Base-by-base conservation (phyloP, 768 basidiomycete species). In the Asterophora lycoperdoides region DNA sequence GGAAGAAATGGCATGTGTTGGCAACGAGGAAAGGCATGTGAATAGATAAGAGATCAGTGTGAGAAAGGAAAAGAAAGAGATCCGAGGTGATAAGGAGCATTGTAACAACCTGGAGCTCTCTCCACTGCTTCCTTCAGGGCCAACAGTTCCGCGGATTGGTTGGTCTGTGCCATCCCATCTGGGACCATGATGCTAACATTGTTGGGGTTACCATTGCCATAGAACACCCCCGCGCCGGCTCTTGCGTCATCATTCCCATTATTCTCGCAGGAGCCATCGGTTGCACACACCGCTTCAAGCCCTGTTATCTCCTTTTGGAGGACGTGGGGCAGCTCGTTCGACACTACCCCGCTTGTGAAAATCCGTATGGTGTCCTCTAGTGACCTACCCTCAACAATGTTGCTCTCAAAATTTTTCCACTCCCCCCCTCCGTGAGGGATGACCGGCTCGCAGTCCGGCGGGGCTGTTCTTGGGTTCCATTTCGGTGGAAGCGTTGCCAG, bases 161-260 rank as follows among this genome's bases (percentile, higher is more conserved):
- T 64, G 0, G 60, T 46, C 3, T 54, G 57, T 0, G 28, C 14
- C 1, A 60, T 0, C 11, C 33, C 15, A 0, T 10, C 11, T 0
- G 60, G 59, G 0, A 66, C 36, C 17, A 51, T 17, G 1, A 56
- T 11, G 0, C 49, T 39, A 19, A 8, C n/a, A 44, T 63, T 64
- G 26, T 32, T 1, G 0, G 41, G 30, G 39, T 57, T 36, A 8
- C 56, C 23, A 0, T 36, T 20, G 0, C 42, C 45, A 17, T 46
- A 53, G 52, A 48, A 64, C 8, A 62, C 20, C 2, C 64, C 62
- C 1, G 54, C 51, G 0, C 63, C 59, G 0, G 51, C 48, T 15
- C 7, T 18, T 0, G 48, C 51, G 0, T 49, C 18, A 0, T 9
- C 38, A 0, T 37, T n/a, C 1, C 49, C 44, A 15, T 55, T 52